These are phyloP conservation scores for Shiraia sp. DNA, from an alignment of 2,329 filamentous ascomycete species.

Conservation along the genomic window DNA sequence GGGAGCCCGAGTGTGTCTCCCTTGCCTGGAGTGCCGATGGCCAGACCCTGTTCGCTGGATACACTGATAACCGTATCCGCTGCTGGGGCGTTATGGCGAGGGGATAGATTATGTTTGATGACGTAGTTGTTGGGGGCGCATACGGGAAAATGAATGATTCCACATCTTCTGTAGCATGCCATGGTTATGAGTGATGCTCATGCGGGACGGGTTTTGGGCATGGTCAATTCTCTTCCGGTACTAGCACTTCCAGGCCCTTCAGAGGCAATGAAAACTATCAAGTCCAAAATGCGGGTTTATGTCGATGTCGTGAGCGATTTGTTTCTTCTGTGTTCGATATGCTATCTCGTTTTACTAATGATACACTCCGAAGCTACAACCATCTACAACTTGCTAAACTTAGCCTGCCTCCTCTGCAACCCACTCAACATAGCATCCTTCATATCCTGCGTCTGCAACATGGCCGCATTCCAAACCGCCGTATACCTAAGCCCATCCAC, in stretches of 20 bases:
- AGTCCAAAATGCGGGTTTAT: constrained; percentile 31
- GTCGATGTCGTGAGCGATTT: neutral
- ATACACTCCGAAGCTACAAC: neutral
- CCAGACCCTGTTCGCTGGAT: constrained; percentile 98
- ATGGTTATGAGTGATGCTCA: constrained; percentile 42
- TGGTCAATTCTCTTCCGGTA: constrained; percentile 42
- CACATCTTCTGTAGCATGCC: constrained; percentile 45
- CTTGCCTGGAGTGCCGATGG: constrained; percentile 98
- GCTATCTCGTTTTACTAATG: neutral
- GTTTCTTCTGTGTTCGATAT: no score
- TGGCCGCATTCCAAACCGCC: constrained; percentile 81
- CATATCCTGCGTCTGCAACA: constrained; percentile 80
- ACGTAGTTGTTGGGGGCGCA: constrained; percentile 30
- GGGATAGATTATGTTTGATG: constrained; percentile 38
- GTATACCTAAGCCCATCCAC: constrained; percentile 83
- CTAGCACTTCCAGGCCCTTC: constrained; percentile 48
- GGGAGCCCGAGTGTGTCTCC: constrained; percentile 96
- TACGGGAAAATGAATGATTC: constrained; percentile 38
- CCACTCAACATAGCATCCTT: constrained; percentile 73
- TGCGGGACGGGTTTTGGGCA: constrained; percentile 40
- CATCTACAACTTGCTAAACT: constrained; percentile 77
- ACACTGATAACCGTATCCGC: constrained; percentile 89
- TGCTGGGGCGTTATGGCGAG: constrained; percentile 49
- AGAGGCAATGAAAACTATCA: constrained; percentile 50
- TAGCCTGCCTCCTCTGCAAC: constrained; percentile 76